phyloP scores from a whole-genome alignment of 345 rosid species.

The Atalantia buxifolia region DNA sequence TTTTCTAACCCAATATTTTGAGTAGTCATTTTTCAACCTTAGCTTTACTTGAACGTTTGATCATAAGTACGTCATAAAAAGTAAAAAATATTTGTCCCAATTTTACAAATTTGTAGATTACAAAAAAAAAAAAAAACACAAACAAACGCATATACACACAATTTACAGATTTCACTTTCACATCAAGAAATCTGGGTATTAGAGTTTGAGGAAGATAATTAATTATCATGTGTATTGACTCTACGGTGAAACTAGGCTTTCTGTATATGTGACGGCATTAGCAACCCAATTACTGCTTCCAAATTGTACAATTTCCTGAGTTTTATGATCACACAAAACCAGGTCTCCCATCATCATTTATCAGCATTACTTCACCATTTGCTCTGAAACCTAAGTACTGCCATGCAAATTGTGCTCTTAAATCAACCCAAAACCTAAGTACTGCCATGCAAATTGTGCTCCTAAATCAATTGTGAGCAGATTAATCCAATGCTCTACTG shows the following conservation, averaged over 20 bases:
- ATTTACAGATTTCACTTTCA: too few species aligned
- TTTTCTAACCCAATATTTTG: too few species aligned
- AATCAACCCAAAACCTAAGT: neutral
- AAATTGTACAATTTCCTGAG: neutral
- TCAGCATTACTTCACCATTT: neutral
- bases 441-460: neutral
- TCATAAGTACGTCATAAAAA: too few species aligned
- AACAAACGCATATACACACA: too few species aligned
- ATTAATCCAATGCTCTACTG: neutral
- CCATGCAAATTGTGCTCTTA: neutral
- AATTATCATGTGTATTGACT: neutral
- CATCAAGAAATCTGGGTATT: neutral
- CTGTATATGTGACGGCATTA: neutral
- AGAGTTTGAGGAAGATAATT: neutral
- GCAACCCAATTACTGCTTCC: neutral
- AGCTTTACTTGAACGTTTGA: too few species aligned
- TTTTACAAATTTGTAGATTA: too few species aligned
- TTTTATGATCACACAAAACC: neutral
- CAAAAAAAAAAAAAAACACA: too few species aligned
- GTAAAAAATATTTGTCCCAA: too few species aligned
- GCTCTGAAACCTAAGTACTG: neutral
- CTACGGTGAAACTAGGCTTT: constrained; percentile 3
- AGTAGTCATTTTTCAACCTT: too few species aligned
- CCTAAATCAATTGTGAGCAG: neutral
- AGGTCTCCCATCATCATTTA: neutral